These are phyloP conservation scores for Hyaloscypha finlandica DNA, from an alignment of 495 filamentous ascomycete species.

Conservation along the genomic window DNA sequence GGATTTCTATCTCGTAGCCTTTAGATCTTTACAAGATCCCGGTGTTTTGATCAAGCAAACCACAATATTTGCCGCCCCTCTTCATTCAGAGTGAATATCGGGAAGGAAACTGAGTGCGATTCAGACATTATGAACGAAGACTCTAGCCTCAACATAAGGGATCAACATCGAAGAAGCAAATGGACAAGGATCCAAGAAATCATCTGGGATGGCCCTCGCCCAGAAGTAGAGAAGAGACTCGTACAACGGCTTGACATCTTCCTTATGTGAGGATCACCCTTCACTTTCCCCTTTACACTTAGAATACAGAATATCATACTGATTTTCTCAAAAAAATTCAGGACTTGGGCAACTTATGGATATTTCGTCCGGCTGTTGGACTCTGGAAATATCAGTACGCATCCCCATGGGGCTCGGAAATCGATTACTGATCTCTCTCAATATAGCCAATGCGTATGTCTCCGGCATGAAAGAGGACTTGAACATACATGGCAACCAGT, in stretches of 20 bases:
- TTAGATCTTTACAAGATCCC: no score
- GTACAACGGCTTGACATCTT: neutral
- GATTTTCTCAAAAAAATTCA: neutral
- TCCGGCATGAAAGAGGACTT: slow-evolving; percentile 6
- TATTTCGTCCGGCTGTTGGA: neutral
- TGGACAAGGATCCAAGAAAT: neutral
- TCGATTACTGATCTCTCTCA: neutral
- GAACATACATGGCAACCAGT: slow-evolving; percentile 9
- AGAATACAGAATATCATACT: neutral
- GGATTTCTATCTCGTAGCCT: no score
- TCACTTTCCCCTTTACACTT: no score
- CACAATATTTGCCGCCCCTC: no score
- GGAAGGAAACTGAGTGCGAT: neutral
- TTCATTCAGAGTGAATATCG: neutral
- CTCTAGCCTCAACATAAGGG: neutral
- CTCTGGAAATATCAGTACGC: neutral
- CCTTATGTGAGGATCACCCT: neutral
- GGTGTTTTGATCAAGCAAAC: no score
- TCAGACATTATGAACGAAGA: neutral
- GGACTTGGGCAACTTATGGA: neutral
- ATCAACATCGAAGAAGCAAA: neutral
- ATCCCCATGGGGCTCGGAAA: neutral
- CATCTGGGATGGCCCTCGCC: neutral
- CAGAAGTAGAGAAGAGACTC: neutral
- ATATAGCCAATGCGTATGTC: neutral